Evolutionary conservation across 306 rosid species (phyloP).

Genomic region (Citrullus colocynthis): DNA sequence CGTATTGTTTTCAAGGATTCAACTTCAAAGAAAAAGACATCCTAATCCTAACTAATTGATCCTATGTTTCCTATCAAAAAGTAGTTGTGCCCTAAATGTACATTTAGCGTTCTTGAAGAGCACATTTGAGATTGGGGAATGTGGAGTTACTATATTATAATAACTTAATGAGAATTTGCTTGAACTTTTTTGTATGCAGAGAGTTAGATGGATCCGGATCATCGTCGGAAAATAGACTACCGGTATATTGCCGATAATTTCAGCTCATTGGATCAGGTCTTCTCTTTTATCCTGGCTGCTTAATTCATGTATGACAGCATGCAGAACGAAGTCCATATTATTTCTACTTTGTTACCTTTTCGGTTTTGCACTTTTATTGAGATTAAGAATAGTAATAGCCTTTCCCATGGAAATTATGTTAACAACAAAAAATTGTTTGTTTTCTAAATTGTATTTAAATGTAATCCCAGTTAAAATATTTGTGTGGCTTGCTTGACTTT

Average conservation of each 20-base stretch:
- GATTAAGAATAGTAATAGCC: background rate
- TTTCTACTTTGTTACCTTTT: background rate
- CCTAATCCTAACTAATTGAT: background rate
- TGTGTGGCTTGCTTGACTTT: background rate
- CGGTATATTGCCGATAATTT: conserved; percentile 55
- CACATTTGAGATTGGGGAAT: conserved; percentile 35
- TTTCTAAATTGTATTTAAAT: background rate
- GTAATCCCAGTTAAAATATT: background rate
- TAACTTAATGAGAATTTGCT: conserved; percentile 12
- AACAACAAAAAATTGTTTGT: background rate
- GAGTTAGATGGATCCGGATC: conserved; percentile 14
- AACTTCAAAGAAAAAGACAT: background rate
- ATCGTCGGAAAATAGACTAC: conserved; percentile 19
- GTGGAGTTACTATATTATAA: conserved; percentile 26
- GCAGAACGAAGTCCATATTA: background rate
- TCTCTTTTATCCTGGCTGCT: background rate
- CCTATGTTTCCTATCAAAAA: background rate
- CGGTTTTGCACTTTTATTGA: background rate
- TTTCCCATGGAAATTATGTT: background rate
- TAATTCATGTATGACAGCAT: background rate
- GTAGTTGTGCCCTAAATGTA: background rate
- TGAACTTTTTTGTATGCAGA: background rate
- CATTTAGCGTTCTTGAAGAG: conserved; percentile 3
- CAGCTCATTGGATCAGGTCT: conserved; percentile 80
- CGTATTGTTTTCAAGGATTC: background rate